Base-by-base conservation (phyloP, 2,329 filamentous ascomycete species). In the Chaetothyriales sp. region DNA sequence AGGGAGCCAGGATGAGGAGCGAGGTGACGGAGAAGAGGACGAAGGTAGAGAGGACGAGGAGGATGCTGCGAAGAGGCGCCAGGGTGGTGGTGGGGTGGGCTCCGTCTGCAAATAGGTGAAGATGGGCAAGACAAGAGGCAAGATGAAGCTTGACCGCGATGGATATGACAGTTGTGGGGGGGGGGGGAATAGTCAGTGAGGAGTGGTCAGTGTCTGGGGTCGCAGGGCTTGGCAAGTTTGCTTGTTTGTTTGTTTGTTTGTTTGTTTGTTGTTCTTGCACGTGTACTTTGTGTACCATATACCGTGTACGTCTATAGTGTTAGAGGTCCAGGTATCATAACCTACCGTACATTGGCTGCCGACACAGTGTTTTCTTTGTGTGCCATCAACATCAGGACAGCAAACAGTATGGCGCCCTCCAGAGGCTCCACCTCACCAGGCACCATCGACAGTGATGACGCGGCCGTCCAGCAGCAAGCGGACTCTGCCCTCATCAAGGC, bases 1-100 rank as follows among this genome's bases (percentile, higher is more conserved):
- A 65, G 56, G 69, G 70, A 68, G 72, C 72, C 72, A 74, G 69
- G 67, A 65, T 73, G 70, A 70, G 55, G 52, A 68, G 65, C 22
- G 62, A 62, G 18, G 65, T 64, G 57, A 63, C 56, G 8, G 69
- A 66, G 64, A 64, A 46, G 69, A 70, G 55, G 61, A 64, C 43
- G 63, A 65, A 51, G 62, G 56, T 51, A 63, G 61, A 58, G 49
- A 59, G 51, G 44, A 56, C 48, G 52, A 54, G 48, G 25, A 40
- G 33, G 33, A 15, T 15, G 33, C 33, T 40, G 15, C 33, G 33
- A 40, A 40, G 33, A 40, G 10, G 33, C 33, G 33, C 33, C 33
- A 40, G 33, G 33, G 33, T 40, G 33, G 33, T 40, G 33, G 5
- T 15, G 33, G 33, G 33, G 2, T 15, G 33, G 10, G 10, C 2